Evolutionary conservation across 257 asterid genomes (phyloP), one percentile per base, ranked within the genome.

Genomic region (Salvia miltiorrhiza): DNA sequence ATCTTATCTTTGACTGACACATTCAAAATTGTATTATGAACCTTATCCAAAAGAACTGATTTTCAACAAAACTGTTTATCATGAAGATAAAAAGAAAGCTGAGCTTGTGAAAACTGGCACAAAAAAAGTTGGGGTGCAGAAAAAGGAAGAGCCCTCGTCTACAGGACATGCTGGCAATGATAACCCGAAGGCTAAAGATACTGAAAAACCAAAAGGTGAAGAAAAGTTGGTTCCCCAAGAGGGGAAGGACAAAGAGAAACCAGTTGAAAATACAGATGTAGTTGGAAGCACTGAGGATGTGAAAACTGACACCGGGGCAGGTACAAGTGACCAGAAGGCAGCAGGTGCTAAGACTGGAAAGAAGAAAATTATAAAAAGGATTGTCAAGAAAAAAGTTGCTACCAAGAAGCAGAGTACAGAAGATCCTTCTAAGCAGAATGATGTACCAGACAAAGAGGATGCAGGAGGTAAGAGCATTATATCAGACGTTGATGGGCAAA

Each of bases 351-450:
- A 83, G 82, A 45, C 87, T 67, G 95, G 77, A 63, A 93, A 91
- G 78, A 94, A 87, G 87, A 94, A 86, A 78, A 85, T 88, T 53
- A 71, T 93, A 44, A 93, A 80, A 87, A 88, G 85, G 76, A 82
- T 85, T 69, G 87, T 86, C 72, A 85, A 82, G 74, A 80, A 69
- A 73, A 86, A 80, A 70, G 82, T 80, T 54, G 67, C 79, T 7
- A 60, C 65, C 20, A 81, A 79, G 53, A 87, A 85, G 61, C 83
- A 61, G 17, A 35, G 41, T 50, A 17, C 72, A 19, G 79, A 77
- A 73, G 83, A 28, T 72, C 73, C 80, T 16, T 54, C 73, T 43
- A 77, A 76, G 41, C 81, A 55, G 70, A 80, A 24, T 54, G 76
- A 60, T 63, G 83, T 69, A 41, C 62, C 40, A n/a, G 73, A 40